Conservation (phyloP, 2,329 filamentous ascomycete genomes). For the Aspergillus flavus region DNA sequence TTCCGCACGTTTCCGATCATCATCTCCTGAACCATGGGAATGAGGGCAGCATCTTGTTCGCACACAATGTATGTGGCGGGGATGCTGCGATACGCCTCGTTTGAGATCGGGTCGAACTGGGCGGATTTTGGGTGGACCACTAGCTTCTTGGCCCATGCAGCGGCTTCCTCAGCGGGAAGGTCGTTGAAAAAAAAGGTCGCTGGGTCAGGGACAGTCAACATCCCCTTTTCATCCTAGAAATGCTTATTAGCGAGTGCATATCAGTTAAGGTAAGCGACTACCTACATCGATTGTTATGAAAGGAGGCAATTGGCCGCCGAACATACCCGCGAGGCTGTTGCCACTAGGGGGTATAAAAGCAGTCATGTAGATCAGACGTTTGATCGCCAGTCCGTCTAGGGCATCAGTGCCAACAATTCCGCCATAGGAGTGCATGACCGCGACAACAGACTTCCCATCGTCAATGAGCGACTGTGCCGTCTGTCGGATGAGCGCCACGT, state of each 20-base stretch:
- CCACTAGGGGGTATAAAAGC: slow-evolving; percentile 5
- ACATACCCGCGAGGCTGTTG: slow-evolving; percentile 2
- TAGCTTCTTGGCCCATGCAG: background rate
- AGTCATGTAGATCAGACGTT: slow-evolving; percentile 7
- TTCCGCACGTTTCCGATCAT: background rate
- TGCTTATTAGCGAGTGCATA: background rate
- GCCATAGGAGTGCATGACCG: slow-evolving; percentile 9
- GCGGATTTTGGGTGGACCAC: background rate
- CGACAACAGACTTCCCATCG: slow-evolving; percentile 1
- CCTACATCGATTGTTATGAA: slow-evolving; percentile 7
- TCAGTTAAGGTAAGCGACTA: background rate
- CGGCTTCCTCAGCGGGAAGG: background rate
- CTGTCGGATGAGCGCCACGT: background rate
- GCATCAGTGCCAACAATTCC: slow-evolving; percentile 8
- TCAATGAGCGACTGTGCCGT: slow-evolving; percentile 1
- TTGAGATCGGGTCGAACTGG: background rate
- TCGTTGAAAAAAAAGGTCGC: slow-evolving; percentile 1
- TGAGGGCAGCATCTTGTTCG: slow-evolving; percentile 5
- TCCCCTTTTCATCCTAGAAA: background rate
- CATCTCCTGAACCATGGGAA: slow-evolving; percentile 2
- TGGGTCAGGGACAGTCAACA: background rate
- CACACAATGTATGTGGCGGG: slow-evolving; percentile 9
- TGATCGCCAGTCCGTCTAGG: slow-evolving; percentile 1
- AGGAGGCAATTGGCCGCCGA: slow-evolving; percentile 1
- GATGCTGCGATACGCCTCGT: slow-evolving; percentile 7